Base-by-base conservation (phyloP, 805 yeast genomes). In the Suhomyces prunicola region DNA sequence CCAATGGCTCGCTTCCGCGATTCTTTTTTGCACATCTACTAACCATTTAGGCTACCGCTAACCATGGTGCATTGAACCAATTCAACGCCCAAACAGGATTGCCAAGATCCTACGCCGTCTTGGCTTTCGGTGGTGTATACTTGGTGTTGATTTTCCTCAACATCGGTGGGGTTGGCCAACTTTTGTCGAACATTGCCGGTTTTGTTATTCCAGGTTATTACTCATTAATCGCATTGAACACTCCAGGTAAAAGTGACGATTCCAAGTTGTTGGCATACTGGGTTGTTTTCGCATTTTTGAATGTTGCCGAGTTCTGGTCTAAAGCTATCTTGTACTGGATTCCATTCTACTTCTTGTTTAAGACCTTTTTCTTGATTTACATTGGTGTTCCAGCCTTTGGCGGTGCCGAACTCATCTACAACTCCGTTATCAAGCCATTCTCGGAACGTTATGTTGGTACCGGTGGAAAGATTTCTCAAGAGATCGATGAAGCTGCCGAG, bases 231-330 rank as follows among this genome's bases (percentile, higher is more conserved):
- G 98, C 99, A 22, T 78, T 94, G 60, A 88, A 85, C 70, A 87
- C 97, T 22, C 59, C 83, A 8, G 66, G 81, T 15, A 73, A 84
- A 42, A 72, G 75, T 44, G 97, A 93, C 70, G 99, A 94, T 72
- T 85, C 94, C 46, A 86, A 87, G 69, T 83, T 89, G 68, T 82
- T 94, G 66, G 89, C 97, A 12, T 94, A 94, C 79, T 94, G 99
- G 99, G 97, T 94, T 54, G 96, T 94, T n/a, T 94, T 89, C 68
- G 96, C 97, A 13, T 85, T 86, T 63, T 83, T 94, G 76, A 90
- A 86, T 70, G 92, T 94, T 50, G 69, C 90, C 64, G 99, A 94
- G 77, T 94, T 90, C 81, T 94, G 97, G 98, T 86, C 97, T 51
- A 83, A 85, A 65, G 87, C 97, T 36, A 87, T 94, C 63, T 79